These are phyloP conservation scores for Calocybe indica DNA, from an alignment of 768 basidiomycete genomes.

Conservation along the genomic window DNA sequence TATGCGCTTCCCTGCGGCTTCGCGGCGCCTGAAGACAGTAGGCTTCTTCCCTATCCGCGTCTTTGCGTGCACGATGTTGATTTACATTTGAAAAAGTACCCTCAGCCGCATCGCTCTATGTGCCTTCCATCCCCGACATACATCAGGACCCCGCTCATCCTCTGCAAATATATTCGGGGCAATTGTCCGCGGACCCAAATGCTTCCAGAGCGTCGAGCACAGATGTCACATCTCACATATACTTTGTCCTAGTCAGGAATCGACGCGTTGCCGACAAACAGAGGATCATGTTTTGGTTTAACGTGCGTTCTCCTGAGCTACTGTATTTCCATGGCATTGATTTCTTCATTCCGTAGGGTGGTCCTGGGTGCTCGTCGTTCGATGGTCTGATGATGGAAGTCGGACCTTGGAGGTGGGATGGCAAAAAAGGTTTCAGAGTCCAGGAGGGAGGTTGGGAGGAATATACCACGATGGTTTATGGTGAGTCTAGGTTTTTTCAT, in stretches of 20 bases:
- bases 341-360: slow-evolving; percentile 50
- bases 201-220: slow-evolving; percentile 40
- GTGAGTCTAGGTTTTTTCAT: slow-evolving; percentile 40
- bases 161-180: slow-evolving; percentile 79
- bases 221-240: slow-evolving; percentile 74
- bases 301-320: slow-evolving; percentile 51
- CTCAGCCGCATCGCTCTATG: slow-evolving; percentile 81
- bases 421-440: slow-evolving; percentile 62
- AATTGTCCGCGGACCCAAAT: slow-evolving; percentile 75
- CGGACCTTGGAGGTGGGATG: slow-evolving; percentile 86
- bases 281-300: slow-evolving; percentile 94
- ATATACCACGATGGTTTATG: slow-evolving; percentile 87
- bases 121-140: slow-evolving; percentile 69
- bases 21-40: slow-evolving; percentile 37
- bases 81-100: slow-evolving; percentile 42
- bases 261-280: slow-evolving; percentile 85
- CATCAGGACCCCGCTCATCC: slow-evolving; percentile 66
- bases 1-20: slow-evolving; percentile 4
- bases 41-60: slow-evolving; percentile 12
- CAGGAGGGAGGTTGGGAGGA: slow-evolving; percentile 96
- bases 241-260: slow-evolving; percentile 88
- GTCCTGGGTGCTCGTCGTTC: slow-evolving; percentile 96
- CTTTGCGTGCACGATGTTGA: slow-evolving; percentile 1
- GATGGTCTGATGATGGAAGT: slow-evolving; percentile 98
- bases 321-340: background rate